Base-by-base conservation (phyloP, 768 basidiomycete genomes). In the Boletus insuetus region DNA sequence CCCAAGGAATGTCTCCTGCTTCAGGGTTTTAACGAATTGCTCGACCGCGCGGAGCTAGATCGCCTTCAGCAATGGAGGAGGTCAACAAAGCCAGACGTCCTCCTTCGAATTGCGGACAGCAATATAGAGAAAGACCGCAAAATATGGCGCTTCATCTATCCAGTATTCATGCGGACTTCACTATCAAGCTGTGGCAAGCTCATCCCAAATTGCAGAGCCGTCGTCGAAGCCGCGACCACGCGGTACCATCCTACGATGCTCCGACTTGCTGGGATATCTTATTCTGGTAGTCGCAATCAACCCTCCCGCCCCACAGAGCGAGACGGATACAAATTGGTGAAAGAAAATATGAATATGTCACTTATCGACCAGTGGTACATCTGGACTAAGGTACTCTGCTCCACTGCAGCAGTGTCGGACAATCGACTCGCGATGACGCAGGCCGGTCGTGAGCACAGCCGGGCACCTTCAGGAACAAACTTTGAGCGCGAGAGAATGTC, bases 321-420 rank as follows among this genome's bases (percentile, higher is more conserved):
- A 47, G 83, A 86, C 53, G 81, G 81, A 0, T 62, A 75, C 24
- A 82, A 78, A 48, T 58, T 79, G 8, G 73, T 86, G 13, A 70
- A 73, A 37, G 88, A 89, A 7, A 83, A 85, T 61, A 82, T 76
- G 63, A 83, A 85, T 61, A 82, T 76, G 63, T 65, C 68, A 16
- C 67, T 83, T 19, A 77, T 91, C 32, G 83, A 85, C 41, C 91
- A 94, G 69, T 94, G 91, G 91, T 80, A 87, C 55, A 73, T 85
- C 20, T 93, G 91, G 91, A 78, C 92, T 49, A 89, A 89, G 58
- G 78, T 88, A 20, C 78, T 96, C n/a, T 94, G 89, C 59, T 81
- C 87, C n/a, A 92, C 91, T 2, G 85, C 90, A 5, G 74, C 81
- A 3, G 76, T 86, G 5, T 80, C 84, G 1, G 90, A 91, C 43